These are phyloP conservation scores for Pistacia integerrima DNA, from an alignment of 345 rosid genomes.

Conservation along the genomic window DNA sequence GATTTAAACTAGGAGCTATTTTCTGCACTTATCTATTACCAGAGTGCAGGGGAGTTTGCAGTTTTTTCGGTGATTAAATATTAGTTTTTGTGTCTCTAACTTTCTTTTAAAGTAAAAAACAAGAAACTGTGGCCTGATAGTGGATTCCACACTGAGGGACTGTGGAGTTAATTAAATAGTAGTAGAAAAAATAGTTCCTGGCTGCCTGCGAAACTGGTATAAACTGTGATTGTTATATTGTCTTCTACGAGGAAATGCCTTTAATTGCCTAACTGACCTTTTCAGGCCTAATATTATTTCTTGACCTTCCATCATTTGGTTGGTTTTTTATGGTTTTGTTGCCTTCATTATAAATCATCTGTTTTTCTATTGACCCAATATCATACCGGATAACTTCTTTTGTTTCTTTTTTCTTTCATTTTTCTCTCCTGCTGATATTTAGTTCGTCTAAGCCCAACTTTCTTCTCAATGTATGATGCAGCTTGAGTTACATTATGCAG, in stretches of 20 bases:
- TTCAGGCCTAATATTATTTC: background rate
- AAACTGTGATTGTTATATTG: too few relatives aligned
- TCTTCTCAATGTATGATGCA: slow-evolving; percentile 32
- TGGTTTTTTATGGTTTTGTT: background rate
- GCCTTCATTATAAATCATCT: background rate
- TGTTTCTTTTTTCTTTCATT: background rate
- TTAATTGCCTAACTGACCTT: background rate
- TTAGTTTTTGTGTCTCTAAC: background rate
- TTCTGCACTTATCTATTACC: background rate
- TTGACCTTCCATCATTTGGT: background rate
- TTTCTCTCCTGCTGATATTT: background rate
- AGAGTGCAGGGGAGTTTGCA: background rate
- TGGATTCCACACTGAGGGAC: background rate
- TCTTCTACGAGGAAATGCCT: background rate
- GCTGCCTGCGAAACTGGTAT: background rate
- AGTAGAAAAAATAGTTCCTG: background rate
- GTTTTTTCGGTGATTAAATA: background rate
- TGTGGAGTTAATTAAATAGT: background rate
- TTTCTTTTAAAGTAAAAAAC: background rate
- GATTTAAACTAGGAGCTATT: background rate
- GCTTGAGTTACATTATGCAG: slow-evolving; percentile 82
- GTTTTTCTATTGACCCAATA: background rate
- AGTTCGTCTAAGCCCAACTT: background rate
- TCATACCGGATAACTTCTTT: background rate
- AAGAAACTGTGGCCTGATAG: background rate